These are phyloP conservation scores for Lipomyces starkeyi DNA, from an alignment of 805 yeast genomes.

Conservation along the genomic window DNA sequence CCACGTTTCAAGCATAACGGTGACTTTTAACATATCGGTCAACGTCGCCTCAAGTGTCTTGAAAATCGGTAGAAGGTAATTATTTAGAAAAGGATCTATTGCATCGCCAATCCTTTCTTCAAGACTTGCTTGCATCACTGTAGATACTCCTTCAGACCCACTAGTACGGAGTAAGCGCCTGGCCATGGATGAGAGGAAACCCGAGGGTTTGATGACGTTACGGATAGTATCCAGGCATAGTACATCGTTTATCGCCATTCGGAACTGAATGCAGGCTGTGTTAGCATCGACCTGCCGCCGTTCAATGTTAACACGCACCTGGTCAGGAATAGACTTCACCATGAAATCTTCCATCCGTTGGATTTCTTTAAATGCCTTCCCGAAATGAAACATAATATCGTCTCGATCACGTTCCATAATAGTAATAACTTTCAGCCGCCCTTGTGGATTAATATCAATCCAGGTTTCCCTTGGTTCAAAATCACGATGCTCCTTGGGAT, in stretches of 20 bases:
- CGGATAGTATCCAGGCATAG: constrained; percentile 5
- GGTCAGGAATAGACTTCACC: constrained; percentile 71
- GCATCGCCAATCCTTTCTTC: constrained; percentile 56
- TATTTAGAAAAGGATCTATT: constrained; percentile 68
- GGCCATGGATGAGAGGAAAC: constrained; percentile 2
- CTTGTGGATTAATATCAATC: constrained; percentile 69
- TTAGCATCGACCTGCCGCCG: not conserved
- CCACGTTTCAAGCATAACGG: constrained; percentile 84
- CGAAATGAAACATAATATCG: constrained; percentile 82
- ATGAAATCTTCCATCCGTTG: constrained; percentile 69
- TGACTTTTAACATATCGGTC: constrained; percentile 59
- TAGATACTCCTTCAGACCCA: constrained; percentile 3
- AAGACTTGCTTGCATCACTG: constrained; percentile 47
- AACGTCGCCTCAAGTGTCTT: constrained; percentile 65
- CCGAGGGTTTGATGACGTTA: constrained; percentile 1
- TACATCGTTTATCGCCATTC: constrained; percentile 3
- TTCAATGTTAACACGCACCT: constrained; percentile 50
- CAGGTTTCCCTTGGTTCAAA: constrained; percentile 69
- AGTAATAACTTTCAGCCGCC: constrained; percentile 67
- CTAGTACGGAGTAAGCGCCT: constrained; percentile 11
- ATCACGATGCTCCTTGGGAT: constrained; percentile 65
- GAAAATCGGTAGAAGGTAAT: constrained; percentile 72
- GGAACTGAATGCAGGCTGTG: not conserved
- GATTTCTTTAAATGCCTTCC: constrained; percentile 71
- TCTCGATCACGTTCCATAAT: constrained; percentile 79